Conservation (phyloP, 169 alveolate species). For the Eimeria maxima region DNA sequence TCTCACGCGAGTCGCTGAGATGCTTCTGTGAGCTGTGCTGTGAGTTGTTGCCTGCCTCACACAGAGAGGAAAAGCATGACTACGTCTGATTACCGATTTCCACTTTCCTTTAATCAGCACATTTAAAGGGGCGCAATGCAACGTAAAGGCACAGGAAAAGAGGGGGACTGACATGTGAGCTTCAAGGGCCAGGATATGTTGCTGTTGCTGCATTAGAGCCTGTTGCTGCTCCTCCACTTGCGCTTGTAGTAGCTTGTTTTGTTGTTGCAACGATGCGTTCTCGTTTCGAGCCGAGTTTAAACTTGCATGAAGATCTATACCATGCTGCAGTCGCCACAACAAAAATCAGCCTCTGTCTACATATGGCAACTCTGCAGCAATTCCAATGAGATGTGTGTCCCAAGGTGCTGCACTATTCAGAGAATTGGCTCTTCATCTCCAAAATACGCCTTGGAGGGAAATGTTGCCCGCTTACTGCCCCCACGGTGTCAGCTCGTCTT, state of each 20-base stretch:
- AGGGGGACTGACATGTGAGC: slow-evolving; percentile 38
- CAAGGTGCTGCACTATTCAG: neutral
- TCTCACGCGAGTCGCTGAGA: slow-evolving; percentile 73
- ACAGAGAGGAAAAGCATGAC: neutral
- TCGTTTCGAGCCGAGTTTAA: neutral
- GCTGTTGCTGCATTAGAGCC: slow-evolving; percentile 61
- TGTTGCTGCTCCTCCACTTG: slow-evolving; percentile 71
- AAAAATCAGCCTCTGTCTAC: neutral
- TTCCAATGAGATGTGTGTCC: neutral
- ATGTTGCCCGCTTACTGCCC: neutral
- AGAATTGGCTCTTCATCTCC: neutral
- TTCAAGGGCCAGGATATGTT: slow-evolving; percentile 63
- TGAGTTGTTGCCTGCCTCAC: slow-evolving; percentile 56
- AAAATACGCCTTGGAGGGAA: neutral
- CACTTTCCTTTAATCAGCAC: neutral
- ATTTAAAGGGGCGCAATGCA: neutral
- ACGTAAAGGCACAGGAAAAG: neutral
- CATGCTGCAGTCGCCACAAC: slow-evolving; percentile 19
- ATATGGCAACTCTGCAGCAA: neutral
- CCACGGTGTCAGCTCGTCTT: neutral
- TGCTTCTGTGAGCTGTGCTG: slow-evolving; percentile 53
- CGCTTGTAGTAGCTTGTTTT: slow-evolving; percentile 42
- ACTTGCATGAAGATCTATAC: neutral
- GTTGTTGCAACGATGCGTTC: slow-evolving; percentile 48
- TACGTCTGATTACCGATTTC: neutral